Percentiles rank a stretch among this genome's conserved stretches.
Evolutionary conservation across 805 yeast genomes (phyloP).

Genomic region (Candida suzukii): DNA sequence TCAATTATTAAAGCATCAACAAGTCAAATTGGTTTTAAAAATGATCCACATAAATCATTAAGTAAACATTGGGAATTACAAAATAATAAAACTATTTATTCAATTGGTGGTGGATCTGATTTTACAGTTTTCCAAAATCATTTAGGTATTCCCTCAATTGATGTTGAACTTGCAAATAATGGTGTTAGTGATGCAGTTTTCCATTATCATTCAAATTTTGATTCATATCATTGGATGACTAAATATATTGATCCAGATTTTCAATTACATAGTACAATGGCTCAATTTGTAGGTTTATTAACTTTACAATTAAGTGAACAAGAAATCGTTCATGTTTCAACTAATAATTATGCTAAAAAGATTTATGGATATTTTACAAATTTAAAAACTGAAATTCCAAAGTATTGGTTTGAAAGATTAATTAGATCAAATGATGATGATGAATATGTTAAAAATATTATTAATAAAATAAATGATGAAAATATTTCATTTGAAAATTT

Average conservation of each 20-base stretch:
- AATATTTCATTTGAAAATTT: constrained; percentile 4
- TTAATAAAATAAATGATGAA: neutral
- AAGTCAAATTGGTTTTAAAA: constrained; percentile 35
- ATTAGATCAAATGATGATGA: constrained; percentile 1
- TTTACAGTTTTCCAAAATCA: constrained; percentile 56
- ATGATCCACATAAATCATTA: constrained; percentile 30
- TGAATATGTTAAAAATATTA: neutral
- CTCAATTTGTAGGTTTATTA: constrained; percentile 54
- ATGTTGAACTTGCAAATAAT: constrained; percentile 34
- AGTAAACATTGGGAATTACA: constrained; percentile 39
- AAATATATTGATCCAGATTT: constrained; percentile 45
- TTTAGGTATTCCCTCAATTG: constrained; percentile 59
- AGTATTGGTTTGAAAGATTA: constrained; percentile 21
- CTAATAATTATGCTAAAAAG: constrained; percentile 38
- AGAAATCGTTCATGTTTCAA: constrained; percentile 45
- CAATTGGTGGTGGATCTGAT: constrained; percentile 47
- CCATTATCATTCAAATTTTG: constrained; percentile 53
- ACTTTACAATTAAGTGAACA: constrained; percentile 47
- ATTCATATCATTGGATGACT: constrained; percentile 50
- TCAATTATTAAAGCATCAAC: constrained; percentile 38
- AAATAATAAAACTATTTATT: constrained; percentile 29
- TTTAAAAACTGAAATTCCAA: constrained; percentile 18
- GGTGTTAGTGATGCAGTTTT: constrained; percentile 40
- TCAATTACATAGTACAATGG: constrained; percentile 45
- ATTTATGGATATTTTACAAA: constrained; percentile 30